A percentile compares a stretch with the other conserved stretches of the same genome.
Evolutionary conservation across 2,329 filamentous ascomycete species (phyloP).

Genomic region (Elsinoe batatas): DNA sequence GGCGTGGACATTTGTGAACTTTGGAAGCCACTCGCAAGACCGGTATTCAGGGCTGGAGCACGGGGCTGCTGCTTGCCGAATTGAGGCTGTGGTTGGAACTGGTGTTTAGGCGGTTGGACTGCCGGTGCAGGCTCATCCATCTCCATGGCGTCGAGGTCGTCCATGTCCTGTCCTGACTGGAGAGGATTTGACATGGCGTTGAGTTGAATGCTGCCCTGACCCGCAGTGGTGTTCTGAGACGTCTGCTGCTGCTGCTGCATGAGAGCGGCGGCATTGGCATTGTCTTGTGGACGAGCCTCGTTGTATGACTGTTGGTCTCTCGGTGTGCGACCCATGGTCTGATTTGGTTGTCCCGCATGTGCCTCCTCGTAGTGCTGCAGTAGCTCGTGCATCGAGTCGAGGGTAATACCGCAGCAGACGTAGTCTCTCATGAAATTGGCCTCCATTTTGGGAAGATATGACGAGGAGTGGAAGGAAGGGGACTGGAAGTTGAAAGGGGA

Average conservation of each 20-base stretch:
- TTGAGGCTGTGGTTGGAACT: slow-evolving; percentile 38
- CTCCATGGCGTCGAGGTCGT: slow-evolving; percentile 84
- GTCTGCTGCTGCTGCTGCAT: slow-evolving; percentile 15
- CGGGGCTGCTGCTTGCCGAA: slow-evolving; percentile 47
- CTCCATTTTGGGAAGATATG: slow-evolving; percentile 91
- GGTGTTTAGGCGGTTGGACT: slow-evolving; percentile 28
- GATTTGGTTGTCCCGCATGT: slow-evolving; percentile 55
- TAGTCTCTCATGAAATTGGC: slow-evolving; percentile 98
- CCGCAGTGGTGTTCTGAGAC: slow-evolving; percentile 6
- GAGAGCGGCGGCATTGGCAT: slow-evolving; percentile 15
- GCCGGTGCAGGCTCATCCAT: slow-evolving; percentile 69
- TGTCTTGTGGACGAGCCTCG: slow-evolving; percentile 15
- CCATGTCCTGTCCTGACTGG: slow-evolving; percentile 17
- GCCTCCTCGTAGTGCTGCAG: slow-evolving; percentile 94
- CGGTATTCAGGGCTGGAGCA: slow-evolving; percentile 67
- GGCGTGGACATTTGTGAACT: slow-evolving; percentile 74
- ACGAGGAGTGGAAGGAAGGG: slow-evolving; percentile 93
- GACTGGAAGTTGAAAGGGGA: slow-evolving; percentile 82
- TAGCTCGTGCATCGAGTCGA: slow-evolving; percentile 86
- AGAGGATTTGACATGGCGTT: slow-evolving; percentile 15
- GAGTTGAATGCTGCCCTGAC: slow-evolving; percentile 11
- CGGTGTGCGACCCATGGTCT: slow-evolving; percentile 31
- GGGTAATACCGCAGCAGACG: slow-evolving; percentile 79
- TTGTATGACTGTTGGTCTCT: slow-evolving; percentile 26
- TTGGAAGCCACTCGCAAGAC: slow-evolving; percentile 59